Conservation (phyloP, 805 yeast genomes). For the Candida coquimbonensis region DNA sequence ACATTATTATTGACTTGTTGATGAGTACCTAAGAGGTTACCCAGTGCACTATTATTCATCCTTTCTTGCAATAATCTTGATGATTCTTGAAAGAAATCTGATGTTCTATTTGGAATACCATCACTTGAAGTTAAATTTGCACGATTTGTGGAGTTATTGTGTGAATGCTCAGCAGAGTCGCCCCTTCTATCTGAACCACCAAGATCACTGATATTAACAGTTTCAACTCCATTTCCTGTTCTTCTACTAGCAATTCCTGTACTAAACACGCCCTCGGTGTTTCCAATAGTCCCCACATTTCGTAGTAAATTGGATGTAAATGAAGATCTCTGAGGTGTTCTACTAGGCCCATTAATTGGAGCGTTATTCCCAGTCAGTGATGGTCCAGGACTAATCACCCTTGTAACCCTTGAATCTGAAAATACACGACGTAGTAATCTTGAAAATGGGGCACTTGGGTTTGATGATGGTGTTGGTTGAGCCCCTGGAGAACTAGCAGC, state of each 20-base stretch:
- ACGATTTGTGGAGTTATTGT: neutral
- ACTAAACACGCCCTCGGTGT: conserved; percentile 10
- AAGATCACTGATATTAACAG: conserved; percentile 10
- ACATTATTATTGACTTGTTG: neutral
- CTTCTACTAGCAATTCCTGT: conserved; percentile 20
- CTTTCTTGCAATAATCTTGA: conserved; percentile 6
- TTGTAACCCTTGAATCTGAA: no score
- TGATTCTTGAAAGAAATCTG: conserved; percentile 3
- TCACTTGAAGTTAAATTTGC: neutral
- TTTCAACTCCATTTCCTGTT: conserved; percentile 19
- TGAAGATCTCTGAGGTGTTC: conserved; percentile 6
- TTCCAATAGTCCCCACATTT: conserved; percentile 2
- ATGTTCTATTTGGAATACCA: neutral
- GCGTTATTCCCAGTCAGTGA: neutral
- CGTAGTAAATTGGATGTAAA: conserved; percentile 7
- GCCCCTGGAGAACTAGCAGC: neutral
- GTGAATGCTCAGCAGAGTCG: neutral
- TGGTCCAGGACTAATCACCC: neutral
- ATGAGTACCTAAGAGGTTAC: neutral
- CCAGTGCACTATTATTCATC: neutral
- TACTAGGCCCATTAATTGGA: neutral
- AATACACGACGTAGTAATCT: no score
- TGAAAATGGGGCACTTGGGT: neutral
- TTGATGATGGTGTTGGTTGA: neutral
- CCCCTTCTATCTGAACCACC: neutral